Base-by-base conservation (phyloP, 2,329 filamentous ascomycete genomes). In the Botryotinia narcissicola region DNA sequence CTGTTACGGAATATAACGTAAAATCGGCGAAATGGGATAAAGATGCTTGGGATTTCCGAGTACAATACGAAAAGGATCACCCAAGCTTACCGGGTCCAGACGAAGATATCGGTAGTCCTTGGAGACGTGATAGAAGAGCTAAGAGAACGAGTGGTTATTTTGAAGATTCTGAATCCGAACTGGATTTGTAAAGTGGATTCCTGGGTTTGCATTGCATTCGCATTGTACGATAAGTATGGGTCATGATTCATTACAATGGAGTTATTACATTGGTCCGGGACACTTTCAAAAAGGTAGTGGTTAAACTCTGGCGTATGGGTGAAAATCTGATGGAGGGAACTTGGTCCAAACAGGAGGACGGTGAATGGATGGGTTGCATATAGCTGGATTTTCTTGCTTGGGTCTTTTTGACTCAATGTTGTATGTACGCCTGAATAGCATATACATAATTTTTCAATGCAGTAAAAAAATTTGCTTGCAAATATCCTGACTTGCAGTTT, bases 21-120 rank as follows among this genome's bases (percentile, higher is more conserved):
- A 85, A 87, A n/a, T 86, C 88, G 14, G 87, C 86, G 69, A 86
- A 87, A 72, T 98, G 95, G 93, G 93, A 97, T 80, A 84, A 82
- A 32, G 87, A 90, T 73, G 91, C 92, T 5, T 83, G 84, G 40
- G 85, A 86, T 72, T 85, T 89, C 48, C 84, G 86, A 74, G 82
- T 81, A 29, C 81, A 83, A 73, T 92, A 89, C 74, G 86, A 88
- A 73, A 83, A 81, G 74, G 85, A 86, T 6, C 84, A 91, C 78
- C 87, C 88, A 4, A 83, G 83, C 57, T 74, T 81, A n/a, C 78
- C 82, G 10, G 79, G 77, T n/a, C 80, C 81, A 48, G 79, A 80
- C 51, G 82, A 82, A 66, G 60, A 60, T 14, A 51, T 75, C n/a
- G 77, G 78, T 40, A 81, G 76, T 64, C 79, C 77, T 29, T 76